phyloP scores from a whole-genome alignment of 805 yeast species.

The Candida stauntonica region DNA sequence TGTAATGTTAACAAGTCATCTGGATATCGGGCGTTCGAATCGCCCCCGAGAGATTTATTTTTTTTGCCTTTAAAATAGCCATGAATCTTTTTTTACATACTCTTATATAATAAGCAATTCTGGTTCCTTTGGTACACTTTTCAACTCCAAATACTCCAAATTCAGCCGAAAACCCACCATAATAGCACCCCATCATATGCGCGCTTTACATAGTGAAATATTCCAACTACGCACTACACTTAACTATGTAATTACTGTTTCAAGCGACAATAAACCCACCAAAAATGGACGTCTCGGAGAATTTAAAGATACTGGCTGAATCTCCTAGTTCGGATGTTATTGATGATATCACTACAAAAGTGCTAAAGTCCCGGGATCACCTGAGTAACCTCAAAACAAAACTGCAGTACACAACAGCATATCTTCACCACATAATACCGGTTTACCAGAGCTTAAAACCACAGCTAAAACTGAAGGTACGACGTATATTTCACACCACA shows the following conservation, averaged over 20 bases:
- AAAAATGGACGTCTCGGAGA: background rate
- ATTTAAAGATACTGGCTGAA: conserved; percentile 8
- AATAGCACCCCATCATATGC: too few relatives aligned
- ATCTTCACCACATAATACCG: conserved; percentile 21
- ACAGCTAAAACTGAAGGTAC: conserved; percentile 11
- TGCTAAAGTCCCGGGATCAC: conserved; percentile 2
- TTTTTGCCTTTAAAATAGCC: too few relatives aligned
- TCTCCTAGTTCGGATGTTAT: conserved; percentile 14
- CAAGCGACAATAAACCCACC: too few relatives aligned
- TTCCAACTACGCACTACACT: too few relatives aligned
- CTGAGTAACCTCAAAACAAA: conserved; percentile 8
- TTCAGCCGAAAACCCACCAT: too few relatives aligned
- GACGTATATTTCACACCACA: conserved; percentile 15
- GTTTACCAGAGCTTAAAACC: conserved; percentile 20
- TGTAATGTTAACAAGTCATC: conserved; percentile 36
- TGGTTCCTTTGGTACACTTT: background rate
- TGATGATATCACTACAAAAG: conserved; percentile 11
- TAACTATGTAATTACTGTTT: background rate
- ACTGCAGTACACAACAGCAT: conserved; percentile 16
- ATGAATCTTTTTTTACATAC: too few relatives aligned
- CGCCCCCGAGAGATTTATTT: conserved; percentile 43
- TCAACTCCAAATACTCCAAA: too few relatives aligned
- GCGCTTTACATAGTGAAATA: too few relatives aligned
- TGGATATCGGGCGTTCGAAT: conserved; percentile 48
- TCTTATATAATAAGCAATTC: background rate